Evolutionary conservation across 148 eudicot genomes (phyloP).

Genomic region (Linanthus parryae): DNA sequence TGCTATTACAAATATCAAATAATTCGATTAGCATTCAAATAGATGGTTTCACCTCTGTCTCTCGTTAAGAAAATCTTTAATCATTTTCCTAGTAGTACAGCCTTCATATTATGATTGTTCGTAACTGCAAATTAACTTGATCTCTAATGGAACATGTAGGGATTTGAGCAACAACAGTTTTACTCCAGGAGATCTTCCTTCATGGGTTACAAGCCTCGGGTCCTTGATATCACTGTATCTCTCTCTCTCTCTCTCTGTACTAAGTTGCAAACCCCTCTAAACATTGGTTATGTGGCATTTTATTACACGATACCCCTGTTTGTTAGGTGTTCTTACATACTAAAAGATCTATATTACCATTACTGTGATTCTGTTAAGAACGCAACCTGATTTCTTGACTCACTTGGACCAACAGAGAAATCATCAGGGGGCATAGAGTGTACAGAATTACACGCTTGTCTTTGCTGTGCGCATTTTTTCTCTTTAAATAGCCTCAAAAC

Average conservation of each 20-base stretch:
- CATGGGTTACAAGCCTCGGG: slow-evolving; percentile 57
- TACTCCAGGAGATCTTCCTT: slow-evolving; percentile 42
- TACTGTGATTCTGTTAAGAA: no score
- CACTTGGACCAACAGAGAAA: not conserved
- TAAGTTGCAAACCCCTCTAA: no score
- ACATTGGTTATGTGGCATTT: no score
- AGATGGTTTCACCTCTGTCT: no score
- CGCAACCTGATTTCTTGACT: not conserved
- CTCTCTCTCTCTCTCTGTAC: slow-evolving; percentile 23
- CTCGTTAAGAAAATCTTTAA: no score
- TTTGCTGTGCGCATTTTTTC: not conserved
- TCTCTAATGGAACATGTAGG: slow-evolving; percentile 38
- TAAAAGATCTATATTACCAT: no score
- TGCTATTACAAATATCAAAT: no score
- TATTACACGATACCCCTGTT: no score
- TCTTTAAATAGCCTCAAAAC: not conserved
- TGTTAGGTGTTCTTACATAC: no score
- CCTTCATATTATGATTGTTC: no score
- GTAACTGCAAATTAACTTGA: not conserved
- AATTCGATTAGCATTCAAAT: no score
- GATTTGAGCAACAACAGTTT: slow-evolving; percentile 94
- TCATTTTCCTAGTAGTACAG: no score
- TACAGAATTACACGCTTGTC: not conserved
- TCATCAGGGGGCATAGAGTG: not conserved
- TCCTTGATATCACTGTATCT: slow-evolving; percentile 74